A percentile compares a stretch with the other conserved stretches of the same genome.
Evolutionary conservation across 108 stramenopile species (phyloP).

Genomic region (Discostella pseudostelligera): DNA sequence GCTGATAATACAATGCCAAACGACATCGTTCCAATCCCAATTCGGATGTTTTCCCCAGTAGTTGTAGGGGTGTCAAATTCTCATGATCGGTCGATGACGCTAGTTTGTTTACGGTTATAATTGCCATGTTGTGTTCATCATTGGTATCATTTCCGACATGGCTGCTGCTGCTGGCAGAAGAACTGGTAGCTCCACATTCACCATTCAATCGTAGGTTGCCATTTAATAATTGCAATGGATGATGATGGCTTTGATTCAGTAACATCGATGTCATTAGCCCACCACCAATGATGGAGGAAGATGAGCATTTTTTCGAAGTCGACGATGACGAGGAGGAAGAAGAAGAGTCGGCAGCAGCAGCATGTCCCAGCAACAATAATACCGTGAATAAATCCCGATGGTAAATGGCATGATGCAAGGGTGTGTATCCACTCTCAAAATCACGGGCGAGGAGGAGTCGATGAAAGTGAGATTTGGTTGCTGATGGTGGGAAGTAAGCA

Average conservation of each 20-base stretch:
- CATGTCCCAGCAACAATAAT: conserved; percentile 57
- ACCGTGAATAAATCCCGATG: conserved; percentile 50
- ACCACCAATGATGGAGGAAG: conserved; percentile 5
- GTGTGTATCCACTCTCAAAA: conserved; percentile 67
- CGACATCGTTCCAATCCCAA: conserved; percentile 56
- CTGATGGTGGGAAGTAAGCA: too few species aligned
- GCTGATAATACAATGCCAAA: conserved; percentile 21
- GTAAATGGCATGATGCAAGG: conserved; percentile 63
- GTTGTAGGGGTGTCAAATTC: conserved; percentile 59
- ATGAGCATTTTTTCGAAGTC: neutral
- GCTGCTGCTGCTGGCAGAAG: too few species aligned
- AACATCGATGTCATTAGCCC: conserved; percentile 16
- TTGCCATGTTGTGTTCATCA: neutral
- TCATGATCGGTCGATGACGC: conserved; percentile 49
- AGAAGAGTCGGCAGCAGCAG: conserved; percentile 6
- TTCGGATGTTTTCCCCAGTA: conserved; percentile 53
- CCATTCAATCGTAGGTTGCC: neutral
- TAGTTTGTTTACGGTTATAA: conserved; percentile 25
- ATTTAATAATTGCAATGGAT: conserved; percentile 29
- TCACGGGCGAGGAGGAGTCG: conserved; percentile 29
- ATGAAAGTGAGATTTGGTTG: conserved; percentile 5
- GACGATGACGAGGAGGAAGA: neutral
- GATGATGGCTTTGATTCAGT: neutral
- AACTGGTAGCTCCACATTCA: too few species aligned
- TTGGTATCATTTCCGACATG: conserved; percentile 1